A percentile compares a stretch with the other conserved stretches of the same genome.
Evolutionary conservation across 2,329 filamentous ascomycete genomes (phyloP).

Genomic region (Fusarium nelsonii): DNA sequence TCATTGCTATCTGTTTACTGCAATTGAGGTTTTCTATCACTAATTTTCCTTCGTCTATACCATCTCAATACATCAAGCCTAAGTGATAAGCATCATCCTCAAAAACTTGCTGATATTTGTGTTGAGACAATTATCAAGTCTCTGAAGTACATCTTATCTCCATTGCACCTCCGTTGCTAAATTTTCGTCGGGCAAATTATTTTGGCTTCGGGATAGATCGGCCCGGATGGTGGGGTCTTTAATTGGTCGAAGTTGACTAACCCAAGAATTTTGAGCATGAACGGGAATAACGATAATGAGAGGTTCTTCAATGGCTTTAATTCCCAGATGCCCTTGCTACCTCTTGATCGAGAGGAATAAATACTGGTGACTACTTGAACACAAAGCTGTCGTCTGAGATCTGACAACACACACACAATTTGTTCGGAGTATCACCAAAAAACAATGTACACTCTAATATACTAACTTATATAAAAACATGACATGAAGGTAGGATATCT

Average conservation of each 20-base stretch:
- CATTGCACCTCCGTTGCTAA: slow-evolving; percentile 20
- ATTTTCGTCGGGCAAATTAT: slow-evolving; percentile 34
- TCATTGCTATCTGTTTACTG: not conserved
- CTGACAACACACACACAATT: no score
- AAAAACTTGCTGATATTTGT: slow-evolving; percentile 35
- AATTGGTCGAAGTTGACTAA: slow-evolving; percentile 13
- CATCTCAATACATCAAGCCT: not conserved
- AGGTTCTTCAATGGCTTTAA: not conserved
- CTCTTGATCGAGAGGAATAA: not conserved
- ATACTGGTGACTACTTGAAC: no score
- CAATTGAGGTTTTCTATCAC: not conserved
- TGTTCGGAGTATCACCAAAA: no score
- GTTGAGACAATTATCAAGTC: slow-evolving; percentile 42
- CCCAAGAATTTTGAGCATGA: not conserved
- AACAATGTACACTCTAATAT: not conserved
- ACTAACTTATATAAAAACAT: not conserved
- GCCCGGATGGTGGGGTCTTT: slow-evolving; percentile 24
- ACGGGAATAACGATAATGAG: slow-evolving; percentile 11
- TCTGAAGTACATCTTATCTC: slow-evolving; percentile 34
- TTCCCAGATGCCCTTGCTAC: not conserved
- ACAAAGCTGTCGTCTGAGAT: no score
- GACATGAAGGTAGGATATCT: not conserved
- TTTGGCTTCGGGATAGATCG: slow-evolving; percentile 33
- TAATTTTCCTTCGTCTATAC: not conserved
- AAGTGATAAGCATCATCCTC: not conserved